A percentile compares a stretch with the other conserved stretches of the same genome.
These are phyloP conservation scores for Didymella exigua DNA, from an alignment of 2,329 filamentous ascomycete genomes.

Conservation along the genomic window DNA sequence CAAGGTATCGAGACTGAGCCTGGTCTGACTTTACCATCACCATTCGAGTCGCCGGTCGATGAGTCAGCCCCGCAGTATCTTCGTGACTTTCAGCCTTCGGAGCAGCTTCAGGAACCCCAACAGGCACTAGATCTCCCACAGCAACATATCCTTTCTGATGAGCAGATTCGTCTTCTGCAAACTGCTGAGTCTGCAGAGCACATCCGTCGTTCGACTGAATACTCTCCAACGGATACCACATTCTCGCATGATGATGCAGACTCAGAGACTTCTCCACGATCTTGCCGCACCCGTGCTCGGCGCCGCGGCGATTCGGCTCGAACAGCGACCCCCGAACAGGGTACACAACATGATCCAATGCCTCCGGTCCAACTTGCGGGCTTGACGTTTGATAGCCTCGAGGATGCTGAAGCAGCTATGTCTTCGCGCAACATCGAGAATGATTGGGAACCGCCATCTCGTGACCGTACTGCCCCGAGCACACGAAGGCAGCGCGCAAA, in stretches of 20 bases:
- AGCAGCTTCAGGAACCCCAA: background rate
- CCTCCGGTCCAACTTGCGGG: background rate
- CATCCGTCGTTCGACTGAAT: background rate
- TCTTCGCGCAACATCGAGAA: background rate
- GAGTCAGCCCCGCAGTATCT: background rate
- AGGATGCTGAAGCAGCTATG: conserved; percentile 6
- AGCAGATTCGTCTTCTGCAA: background rate
- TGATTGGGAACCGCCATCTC: conserved; percentile 2
- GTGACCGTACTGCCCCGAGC: conserved; percentile 10
- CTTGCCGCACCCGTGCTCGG: background rate
- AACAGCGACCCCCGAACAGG: background rate
- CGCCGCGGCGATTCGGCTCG: background rate
- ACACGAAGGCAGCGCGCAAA: conserved; percentile 1
- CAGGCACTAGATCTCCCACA: background rate
- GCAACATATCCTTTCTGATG: background rate
- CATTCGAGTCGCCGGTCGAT: background rate
- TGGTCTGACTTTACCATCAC: background rate
- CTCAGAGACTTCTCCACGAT: background rate
- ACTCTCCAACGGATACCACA: background rate
- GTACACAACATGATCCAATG: too few relatives aligned
- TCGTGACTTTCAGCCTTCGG: background rate
- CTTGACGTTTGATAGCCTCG: conserved; percentile 1
- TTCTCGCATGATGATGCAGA: background rate
- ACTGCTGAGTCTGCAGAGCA: background rate
- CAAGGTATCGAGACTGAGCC: background rate